These are phyloP conservation scores for Colletotrichum lini DNA, from an alignment of 2,329 filamentous ascomycete genomes.

Conservation along the genomic window DNA sequence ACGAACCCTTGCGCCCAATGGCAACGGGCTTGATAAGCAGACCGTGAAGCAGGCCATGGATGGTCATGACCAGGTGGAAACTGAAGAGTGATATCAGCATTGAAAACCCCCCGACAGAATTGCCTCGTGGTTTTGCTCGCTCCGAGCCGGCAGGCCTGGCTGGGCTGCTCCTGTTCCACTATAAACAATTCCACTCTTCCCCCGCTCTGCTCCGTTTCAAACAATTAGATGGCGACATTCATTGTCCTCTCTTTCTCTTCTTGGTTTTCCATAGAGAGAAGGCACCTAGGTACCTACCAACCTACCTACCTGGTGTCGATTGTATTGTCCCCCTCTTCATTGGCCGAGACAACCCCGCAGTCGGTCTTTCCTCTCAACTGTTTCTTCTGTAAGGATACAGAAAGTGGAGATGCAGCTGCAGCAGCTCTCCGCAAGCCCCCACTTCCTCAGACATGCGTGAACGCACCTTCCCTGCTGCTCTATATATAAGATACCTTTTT, in stretches of 20 bases:
- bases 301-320: not conserved
- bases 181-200: too few relatives aligned
- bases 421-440: not conserved
- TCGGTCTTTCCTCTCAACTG: not conserved
- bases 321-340: not conserved
- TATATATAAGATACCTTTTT: conserved; percentile 8
- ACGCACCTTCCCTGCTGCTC: not conserved
- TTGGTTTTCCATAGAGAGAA: too few relatives aligned
- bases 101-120: too few relatives aligned
- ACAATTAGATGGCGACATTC: not conserved
- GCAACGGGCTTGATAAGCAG: conserved; percentile 32
- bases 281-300: too few relatives aligned
- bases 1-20: conserved; percentile 23
- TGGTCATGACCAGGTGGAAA: too few relatives aligned
- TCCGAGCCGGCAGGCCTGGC: conserved; percentile 23
- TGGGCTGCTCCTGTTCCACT: too few relatives aligned
- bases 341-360: not conserved
- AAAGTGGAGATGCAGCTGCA: too few relatives aligned
- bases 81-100: too few relatives aligned
- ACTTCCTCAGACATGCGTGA: not conserved
- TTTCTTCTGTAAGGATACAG: not conserved
- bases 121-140: conserved; percentile 15
- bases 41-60: not conserved
- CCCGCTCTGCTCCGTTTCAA: conserved; percentile 4
- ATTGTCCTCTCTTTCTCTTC: not conserved